Base-by-base conservation (phyloP, 2,329 filamentous ascomycete species). In the Penicillium thymicola region DNA sequence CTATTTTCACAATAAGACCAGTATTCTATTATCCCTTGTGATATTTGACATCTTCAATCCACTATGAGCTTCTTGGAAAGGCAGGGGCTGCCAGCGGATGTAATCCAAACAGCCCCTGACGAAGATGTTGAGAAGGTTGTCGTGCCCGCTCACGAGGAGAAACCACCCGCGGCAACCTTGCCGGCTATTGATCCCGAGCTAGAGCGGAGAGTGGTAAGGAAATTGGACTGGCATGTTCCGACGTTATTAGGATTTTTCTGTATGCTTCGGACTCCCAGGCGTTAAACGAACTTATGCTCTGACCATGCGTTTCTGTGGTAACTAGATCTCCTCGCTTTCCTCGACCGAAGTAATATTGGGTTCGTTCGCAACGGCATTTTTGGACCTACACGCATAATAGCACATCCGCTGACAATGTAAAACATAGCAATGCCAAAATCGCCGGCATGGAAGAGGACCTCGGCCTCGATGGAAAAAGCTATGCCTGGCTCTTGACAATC, bases 381-480 rank as follows among this genome's bases (percentile, higher is more conserved):
- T 25, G 27, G 41, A n/a, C 18, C 13, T 16, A 21, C 28, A 27
- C 8, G 5, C 13, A 7, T 14, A 28, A 46, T 23, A 34, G 25
- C 8, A 37, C 6, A 25, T 23, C 41, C 18, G 7, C 36, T 50
- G 40, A 53, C 64, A 25, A 10, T 63, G 32, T 6, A 6, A 5
- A 51, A 25, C 36, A 53, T 45, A 79, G 80, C 51, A 83, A 83
- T 75, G 81, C 81, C 1, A 74, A 76, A 59, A 81, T 82, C 43
- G 80, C 81, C 2, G 81, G 81, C 37, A 82, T 84, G 79, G 60
- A 73, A 50, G 67, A 78, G 43, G 79, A 81, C 28, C 74, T 85
- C 16, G 54, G 76, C 10, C 71, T 85, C 18, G 64, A 68, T n/a
- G 74, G 76, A 13, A 70, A 75, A n/a, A 67, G 72, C 27, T 83